phyloP scores from a whole-genome alignment of 2,329 filamentous ascomycete genomes.

The Neopestalotiopsis clavispora region DNA sequence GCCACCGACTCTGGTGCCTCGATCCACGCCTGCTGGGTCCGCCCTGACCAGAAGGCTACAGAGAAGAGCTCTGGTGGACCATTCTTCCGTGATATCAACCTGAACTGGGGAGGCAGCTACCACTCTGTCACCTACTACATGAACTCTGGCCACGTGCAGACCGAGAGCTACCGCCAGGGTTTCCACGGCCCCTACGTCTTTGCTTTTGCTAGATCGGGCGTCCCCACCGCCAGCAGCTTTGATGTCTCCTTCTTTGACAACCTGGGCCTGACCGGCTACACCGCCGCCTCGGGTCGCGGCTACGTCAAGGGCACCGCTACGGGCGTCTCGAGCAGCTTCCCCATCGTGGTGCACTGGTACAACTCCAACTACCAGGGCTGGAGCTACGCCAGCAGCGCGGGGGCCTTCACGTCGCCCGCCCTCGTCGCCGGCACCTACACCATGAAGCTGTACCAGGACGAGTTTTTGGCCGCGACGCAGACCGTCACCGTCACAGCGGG shows the following conservation, averaged over 20 bases:
- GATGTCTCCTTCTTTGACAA: constrained; percentile 62
- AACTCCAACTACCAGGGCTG: constrained; percentile 63
- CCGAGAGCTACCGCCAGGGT: constrained; percentile 60
- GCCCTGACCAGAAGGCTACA: constrained; percentile 49
- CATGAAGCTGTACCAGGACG: constrained; percentile 62
- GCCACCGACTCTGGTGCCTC: constrained; percentile 35
- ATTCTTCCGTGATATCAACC: constrained; percentile 60
- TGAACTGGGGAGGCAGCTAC: constrained; percentile 56
- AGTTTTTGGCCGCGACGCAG: constrained; percentile 53
- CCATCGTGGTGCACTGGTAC: constrained; percentile 62
- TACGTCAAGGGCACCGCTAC: constrained; percentile 58
- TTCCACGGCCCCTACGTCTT: constrained; percentile 65
- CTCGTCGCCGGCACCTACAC: constrained; percentile 67
- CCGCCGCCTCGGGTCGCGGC: constrained; percentile 53
- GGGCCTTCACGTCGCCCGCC: constrained; percentile 58
- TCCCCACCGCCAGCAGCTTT: constrained; percentile 45
- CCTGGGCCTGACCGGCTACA: constrained; percentile 57
- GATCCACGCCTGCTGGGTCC: constrained; percentile 35
- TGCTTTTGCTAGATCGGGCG: constrained; percentile 55
- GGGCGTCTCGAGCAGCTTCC: constrained; percentile 51
- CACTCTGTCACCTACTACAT: constrained; percentile 64
- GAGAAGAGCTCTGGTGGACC: constrained; percentile 63
- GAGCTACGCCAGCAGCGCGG: constrained; percentile 51
- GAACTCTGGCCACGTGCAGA: constrained; percentile 62
- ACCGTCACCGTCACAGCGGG: constrained; percentile 53